Evolutionary conservation across 2,329 filamentous ascomycete genomes (phyloP), one percentile per base, ranked within the genome.

Genomic region (Harringtonia aguacate): DNA sequence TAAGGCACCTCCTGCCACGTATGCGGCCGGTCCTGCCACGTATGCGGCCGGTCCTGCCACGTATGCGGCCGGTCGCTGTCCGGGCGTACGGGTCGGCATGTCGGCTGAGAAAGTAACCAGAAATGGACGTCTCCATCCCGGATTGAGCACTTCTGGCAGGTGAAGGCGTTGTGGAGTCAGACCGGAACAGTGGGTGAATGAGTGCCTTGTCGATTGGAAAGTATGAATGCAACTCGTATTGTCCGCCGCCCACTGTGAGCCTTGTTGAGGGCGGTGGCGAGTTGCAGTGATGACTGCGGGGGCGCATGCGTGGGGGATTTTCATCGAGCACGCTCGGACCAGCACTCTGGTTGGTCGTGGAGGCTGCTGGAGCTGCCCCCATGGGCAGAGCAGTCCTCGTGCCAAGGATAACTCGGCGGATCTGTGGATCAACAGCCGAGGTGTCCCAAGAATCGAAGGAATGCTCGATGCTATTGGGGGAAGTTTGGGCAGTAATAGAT

Each of bases 361-460:
- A 78, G 52, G 75, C 80, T 20, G 74, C 78, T 1, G 77, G 83
- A 44, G 88, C 88, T 0, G 84, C 81, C 56, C 86, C 83, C 7
- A 41, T 22, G 24, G 67, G 55, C 36, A 66, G 65, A 14, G 65
- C 65, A 21, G 69, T n/a, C n/a, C n/a, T 66, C 12, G 67, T 61
- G 41, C 72, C 73, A 41, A 77, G 55, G 1, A 79, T 71, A 3
- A 70, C 69, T 52, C 79, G 74, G 24, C 77, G 71, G 51, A 70
- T 74, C 50, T 80, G 74, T 3, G 73, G 63, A 52, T 82, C 80
- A 3, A 86, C 78, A 1, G 70, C 68, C 1, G 80, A 84, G 0
- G 80, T 85, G 54, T 87, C 82, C 84, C 84, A 87, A 3, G 73
- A 79, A 53, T 86, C 83, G 53, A 87, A 86, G 2, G 76, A 75